Conservation (phyloP, 192 early-diverging fungal genomes). For the Coemansia sp. region DNA sequence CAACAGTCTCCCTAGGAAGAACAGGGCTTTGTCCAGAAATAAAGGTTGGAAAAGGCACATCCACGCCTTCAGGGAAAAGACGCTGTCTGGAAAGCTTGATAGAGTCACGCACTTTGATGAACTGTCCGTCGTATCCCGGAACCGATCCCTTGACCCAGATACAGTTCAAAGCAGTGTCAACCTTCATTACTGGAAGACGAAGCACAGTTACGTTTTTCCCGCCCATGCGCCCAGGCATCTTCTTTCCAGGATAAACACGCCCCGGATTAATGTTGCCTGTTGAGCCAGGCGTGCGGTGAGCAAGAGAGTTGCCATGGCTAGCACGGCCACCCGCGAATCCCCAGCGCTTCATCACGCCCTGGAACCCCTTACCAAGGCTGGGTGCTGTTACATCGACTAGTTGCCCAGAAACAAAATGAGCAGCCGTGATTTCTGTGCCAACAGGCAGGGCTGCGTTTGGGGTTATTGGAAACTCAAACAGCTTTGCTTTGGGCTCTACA, state of each 20-base stretch:
- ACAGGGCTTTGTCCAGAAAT: conserved; percentile 49
- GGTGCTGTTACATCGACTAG: conserved; percentile 88
- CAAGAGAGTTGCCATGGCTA: conserved; percentile 90
- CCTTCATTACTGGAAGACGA: conserved; percentile 80
- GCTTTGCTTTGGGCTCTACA: conserved; percentile 74
- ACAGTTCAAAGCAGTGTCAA: conserved; percentile 82
- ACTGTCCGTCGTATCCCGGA: conserved; percentile 84
- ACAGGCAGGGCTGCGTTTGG: conserved; percentile 73
- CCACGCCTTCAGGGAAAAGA: conserved; percentile 63
- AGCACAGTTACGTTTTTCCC: conserved; percentile 77
- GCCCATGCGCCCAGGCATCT: conserved; percentile 97
- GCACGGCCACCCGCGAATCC: conserved; percentile 87
- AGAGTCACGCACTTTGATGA: conserved; percentile 84
- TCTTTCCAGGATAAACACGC: conserved; percentile 93
- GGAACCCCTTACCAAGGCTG: conserved; percentile 91
- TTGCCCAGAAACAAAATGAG: conserved; percentile 95
- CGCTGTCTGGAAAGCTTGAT: conserved; percentile 69
- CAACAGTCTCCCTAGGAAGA: conserved; percentile 40
- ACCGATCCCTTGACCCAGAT: conserved; percentile 92
- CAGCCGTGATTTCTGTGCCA: conserved; percentile 70
- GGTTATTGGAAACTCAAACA: conserved; percentile 83
- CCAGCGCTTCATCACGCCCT: conserved; percentile 97
- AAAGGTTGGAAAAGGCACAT: conserved; percentile 75
- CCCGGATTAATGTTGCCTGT: conserved; percentile 87
- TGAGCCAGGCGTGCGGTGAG: conserved; percentile 86